Conservation (phyloP, 208 protist species). For the Phytomonas sp. region DNA sequence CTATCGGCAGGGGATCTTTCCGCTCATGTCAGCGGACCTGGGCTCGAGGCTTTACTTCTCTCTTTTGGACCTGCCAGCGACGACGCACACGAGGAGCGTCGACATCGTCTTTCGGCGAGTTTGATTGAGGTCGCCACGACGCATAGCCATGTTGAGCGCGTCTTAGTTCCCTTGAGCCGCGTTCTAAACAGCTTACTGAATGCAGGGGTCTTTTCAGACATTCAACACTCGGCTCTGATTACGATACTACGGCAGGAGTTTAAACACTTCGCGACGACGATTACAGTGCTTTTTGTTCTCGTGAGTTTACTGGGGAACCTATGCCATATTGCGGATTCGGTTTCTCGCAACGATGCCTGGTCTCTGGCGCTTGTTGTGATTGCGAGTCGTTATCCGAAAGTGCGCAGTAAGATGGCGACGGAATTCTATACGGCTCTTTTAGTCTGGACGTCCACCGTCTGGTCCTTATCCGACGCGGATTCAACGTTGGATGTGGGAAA, state of each 20-base stretch:
- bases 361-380: constrained; percentile 74
- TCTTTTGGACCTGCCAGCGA: constrained; percentile 18
- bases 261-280: constrained; percentile 62
- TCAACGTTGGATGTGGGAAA: not conserved
- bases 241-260: constrained; percentile 58
- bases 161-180: constrained; percentile 70
- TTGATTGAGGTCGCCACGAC: constrained; percentile 41
- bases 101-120: constrained; percentile 28
- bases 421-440: constrained; percentile 87
- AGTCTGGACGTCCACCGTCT: constrained; percentile 32
- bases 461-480: not conserved
- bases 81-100: not conserved
- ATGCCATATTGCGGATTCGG: constrained; percentile 44
- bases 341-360: constrained; percentile 52
- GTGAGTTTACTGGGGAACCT: constrained; percentile 51
- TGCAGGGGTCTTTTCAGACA: constrained; percentile 36
- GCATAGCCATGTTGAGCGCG: constrained; percentile 60
- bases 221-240: constrained; percentile 37
- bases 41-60: constrained; percentile 45
- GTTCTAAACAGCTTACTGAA: constrained; percentile 50
- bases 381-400: constrained; percentile 88
- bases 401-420: constrained; percentile 67
- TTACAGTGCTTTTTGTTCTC: constrained; percentile 67
- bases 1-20: constrained; percentile 82
- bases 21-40: constrained; percentile 62